Base-by-base conservation (phyloP, 1,139 yeast species). In the Pichia kudriavzevii region DNA sequence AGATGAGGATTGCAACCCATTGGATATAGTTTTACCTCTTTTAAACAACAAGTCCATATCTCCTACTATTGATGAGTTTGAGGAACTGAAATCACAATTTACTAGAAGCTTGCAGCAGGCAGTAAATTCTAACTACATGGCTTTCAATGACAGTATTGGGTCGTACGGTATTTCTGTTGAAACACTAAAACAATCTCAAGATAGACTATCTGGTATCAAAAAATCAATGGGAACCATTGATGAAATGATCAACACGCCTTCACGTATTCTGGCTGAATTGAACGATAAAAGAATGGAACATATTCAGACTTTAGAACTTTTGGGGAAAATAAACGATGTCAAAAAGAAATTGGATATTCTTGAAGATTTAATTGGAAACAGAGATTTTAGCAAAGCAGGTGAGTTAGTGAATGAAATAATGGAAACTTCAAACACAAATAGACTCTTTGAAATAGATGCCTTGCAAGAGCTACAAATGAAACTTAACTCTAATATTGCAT, bases 121-220 rank as follows among this genome's bases (percentile, higher is more conserved):
- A 4, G 96, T 87, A 17, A 79, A 78, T 47, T 83, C 82, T 38
- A 80, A 88, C 53, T 82, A 81, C 55, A 93, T 84, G 54, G 77
- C 84, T 2, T 88, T 88, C 61, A 87, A 84, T 55, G 78, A 77
- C 44, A 77, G 87, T 42, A 74, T 84, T 36, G 93, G 93, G 1
- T 77, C 87, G 0, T 84, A 81, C 52, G 75, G 83, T 36, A 61
- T 69, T 21, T 67, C 79, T 3, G 69, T 79, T 7, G 66, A 71
- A 31, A 63, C 76, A 2, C 62, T 83, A 20, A 59, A 69, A 16
- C 67, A 73, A 22, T 73, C 84, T 4, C 83, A 79, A 47, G 55
- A 64, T 7, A 73, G 72, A 24, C 63, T 81, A 13, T 52, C 59
- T 17, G 64, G 59, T 31, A 70, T 82, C 27, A 67, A 69, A 41